Conservation (phyloP, 2,329 filamentous ascomycete genomes). For the Colletotrichum sp. region DNA sequence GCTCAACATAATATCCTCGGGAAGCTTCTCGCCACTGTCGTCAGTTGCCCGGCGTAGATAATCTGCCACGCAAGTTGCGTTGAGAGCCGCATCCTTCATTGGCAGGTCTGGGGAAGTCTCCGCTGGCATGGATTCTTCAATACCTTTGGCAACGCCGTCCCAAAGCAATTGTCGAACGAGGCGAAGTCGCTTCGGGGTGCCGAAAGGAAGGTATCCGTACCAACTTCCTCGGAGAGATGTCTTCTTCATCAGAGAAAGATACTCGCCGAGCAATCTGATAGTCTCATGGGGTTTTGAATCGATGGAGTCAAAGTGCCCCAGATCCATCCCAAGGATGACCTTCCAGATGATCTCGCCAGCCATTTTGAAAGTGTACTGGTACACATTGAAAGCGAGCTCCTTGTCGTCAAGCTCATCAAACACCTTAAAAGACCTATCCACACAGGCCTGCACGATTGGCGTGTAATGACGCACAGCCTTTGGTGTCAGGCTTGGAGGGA, state of each 20-base stretch:
- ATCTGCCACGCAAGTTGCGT: background rate
- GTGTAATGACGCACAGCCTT: conserved; percentile 1
- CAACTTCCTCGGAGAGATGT: background rate
- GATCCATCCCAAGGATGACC: background rate
- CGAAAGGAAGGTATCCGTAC: conserved; percentile 6
- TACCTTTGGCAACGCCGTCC: background rate
- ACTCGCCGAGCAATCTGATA: background rate
- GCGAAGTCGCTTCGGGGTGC: background rate
- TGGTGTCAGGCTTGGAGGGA: background rate
- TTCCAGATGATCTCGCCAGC: conserved; percentile 1
- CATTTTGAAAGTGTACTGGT: conserved; percentile 5
- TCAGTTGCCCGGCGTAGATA: background rate
- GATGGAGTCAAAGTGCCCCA: background rate
- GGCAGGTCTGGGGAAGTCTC: background rate
- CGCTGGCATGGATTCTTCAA: background rate
- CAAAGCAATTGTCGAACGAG: background rate
- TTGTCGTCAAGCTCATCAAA: background rate
- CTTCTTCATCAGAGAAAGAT: conserved; percentile 12
- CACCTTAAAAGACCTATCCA: background rate
- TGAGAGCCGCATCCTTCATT: background rate
- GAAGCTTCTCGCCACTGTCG: background rate
- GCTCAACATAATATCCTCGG: background rate
- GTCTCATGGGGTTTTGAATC: background rate
- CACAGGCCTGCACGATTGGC: background rate
- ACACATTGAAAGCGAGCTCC: conserved; percentile 5